Evolutionary conservation across 2,329 filamentous ascomycete species (phyloP).

Genomic region (Trichoderma guizhouense): DNA sequence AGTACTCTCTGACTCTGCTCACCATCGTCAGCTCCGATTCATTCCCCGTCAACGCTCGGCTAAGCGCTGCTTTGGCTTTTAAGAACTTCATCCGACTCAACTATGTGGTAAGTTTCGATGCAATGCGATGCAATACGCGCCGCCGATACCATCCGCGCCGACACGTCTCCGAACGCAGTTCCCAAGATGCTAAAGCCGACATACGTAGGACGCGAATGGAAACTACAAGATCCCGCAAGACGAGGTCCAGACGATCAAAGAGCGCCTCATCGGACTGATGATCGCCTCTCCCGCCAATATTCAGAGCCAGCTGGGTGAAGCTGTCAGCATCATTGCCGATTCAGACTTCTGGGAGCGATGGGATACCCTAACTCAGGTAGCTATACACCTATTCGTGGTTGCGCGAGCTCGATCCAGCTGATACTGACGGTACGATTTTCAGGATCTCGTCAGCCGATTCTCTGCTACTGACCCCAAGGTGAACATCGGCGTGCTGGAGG

Average conservation of each 20-base stretch:
- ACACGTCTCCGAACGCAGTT: background rate
- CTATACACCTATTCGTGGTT: background rate
- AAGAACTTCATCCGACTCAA: constrained; percentile 97
- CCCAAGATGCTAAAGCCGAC: background rate
- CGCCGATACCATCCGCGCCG: background rate
- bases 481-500: constrained; percentile 92
- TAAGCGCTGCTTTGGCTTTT: constrained; percentile 89
- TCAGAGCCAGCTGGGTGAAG: constrained; percentile 91
- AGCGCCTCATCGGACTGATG: constrained; percentile 94
- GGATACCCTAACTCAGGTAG: constrained; percentile 87
- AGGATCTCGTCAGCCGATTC: constrained; percentile 86
- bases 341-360: constrained; percentile 96
- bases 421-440: background rate
- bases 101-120: constrained; percentile 68
- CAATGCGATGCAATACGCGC: constrained; percentile 29
- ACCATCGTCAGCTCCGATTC: constrained; percentile 80
- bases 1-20: constrained; percentile 83
- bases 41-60: constrained; percentile 72
- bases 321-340: constrained; percentile 95
- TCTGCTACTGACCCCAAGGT: constrained; percentile 75
- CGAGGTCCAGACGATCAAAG: constrained; percentile 89
- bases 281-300: constrained; percentile 83
- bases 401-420: background rate
- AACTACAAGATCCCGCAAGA: constrained; percentile 80
- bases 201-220: constrained; percentile 77